A percentile compares a stretch with the other conserved stretches of the same genome.
Evolutionary conservation across 441 rosid genomes (phyloP).

Genomic region (Sinapis alba): DNA sequence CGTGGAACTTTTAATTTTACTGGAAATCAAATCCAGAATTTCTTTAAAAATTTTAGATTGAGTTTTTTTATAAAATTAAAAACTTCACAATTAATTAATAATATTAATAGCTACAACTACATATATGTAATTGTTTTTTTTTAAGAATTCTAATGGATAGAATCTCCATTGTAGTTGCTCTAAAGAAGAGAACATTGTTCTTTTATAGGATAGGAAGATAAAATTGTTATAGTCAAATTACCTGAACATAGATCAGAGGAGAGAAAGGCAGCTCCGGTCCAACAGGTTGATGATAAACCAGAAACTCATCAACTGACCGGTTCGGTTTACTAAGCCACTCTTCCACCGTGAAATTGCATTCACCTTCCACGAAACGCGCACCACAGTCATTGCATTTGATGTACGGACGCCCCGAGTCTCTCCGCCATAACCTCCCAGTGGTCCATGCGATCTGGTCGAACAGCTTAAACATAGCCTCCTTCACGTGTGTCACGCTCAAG

Average conservation of each 20-base stretch:
- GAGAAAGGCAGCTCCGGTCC: slow-evolving; percentile 73
- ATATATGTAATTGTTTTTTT: no score
- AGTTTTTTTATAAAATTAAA: no score
- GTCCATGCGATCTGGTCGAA: slow-evolving; percentile 44
- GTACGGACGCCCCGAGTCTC: slow-evolving; percentile 56
- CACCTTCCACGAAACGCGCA: slow-evolving; percentile 59
- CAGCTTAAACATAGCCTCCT: slow-evolving; percentile 54
- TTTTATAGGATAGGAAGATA: not conserved
- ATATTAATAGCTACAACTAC: no score
- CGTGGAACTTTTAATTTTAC: no score
- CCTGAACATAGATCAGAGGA: slow-evolving; percentile 70
- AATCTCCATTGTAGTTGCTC: no score
- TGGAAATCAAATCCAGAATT: no score
- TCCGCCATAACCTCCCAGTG: slow-evolving; percentile 55
- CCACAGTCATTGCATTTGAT: slow-evolving; percentile 87
- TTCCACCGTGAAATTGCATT: slow-evolving; percentile 55
- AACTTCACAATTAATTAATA: no score
- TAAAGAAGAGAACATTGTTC: not conserved
- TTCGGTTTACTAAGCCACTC: slow-evolving; percentile 64
- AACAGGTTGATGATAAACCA: slow-evolving; percentile 61
- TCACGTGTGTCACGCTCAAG: slow-evolving; percentile 45
- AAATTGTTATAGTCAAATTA: slow-evolving; percentile 10
- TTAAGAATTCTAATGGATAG: no score
- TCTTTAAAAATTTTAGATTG: no score
- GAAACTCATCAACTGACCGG: slow-evolving; percentile 33